These are phyloP conservation scores for Aspergillus olivimuriae DNA, from an alignment of 495 filamentous ascomycete species.

Conservation along the genomic window DNA sequence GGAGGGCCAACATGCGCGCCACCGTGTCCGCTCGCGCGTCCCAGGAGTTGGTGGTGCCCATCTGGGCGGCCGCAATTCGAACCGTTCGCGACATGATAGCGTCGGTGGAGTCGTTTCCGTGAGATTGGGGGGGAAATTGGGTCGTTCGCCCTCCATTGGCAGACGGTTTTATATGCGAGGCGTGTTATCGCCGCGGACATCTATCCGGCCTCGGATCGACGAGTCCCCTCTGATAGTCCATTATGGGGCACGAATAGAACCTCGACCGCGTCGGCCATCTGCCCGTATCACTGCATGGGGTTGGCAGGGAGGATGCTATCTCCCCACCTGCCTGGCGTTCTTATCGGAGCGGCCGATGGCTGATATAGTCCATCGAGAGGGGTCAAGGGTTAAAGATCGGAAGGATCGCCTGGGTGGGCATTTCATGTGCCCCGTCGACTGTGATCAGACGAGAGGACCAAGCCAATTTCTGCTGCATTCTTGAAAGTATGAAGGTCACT, in stretches of 20 bases:
- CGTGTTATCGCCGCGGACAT: neutral
- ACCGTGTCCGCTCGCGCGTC: constrained; percentile 28
- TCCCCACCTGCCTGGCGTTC: neutral
- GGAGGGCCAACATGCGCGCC: constrained; percentile 34
- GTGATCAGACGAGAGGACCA: too few relatives aligned
- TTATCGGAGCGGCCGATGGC: constrained; percentile 1
- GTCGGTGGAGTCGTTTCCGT: neutral
- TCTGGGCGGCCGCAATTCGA: constrained; percentile 38
- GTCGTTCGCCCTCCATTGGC: neutral
- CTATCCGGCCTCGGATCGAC: too few relatives aligned
- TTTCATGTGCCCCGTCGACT: neutral
- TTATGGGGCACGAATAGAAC: too few relatives aligned
- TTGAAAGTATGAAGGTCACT: neutral
- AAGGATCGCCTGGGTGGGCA: too few relatives aligned
- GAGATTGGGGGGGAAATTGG: neutral
- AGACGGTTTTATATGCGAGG: neutral
- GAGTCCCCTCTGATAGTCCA: too few relatives aligned
- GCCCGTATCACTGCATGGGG: neutral
- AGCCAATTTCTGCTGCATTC: too few relatives aligned
- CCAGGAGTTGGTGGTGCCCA: constrained; percentile 33
- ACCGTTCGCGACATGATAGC: constrained; percentile 23
- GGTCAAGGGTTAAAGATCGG: too few relatives aligned
- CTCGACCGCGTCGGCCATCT: neutral
- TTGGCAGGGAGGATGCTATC: neutral
- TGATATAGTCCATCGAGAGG: too few relatives aligned